Evolutionary conservation across 2,329 filamentous ascomycete genomes (phyloP).

Genomic region (Ascochyta fabae): DNA sequence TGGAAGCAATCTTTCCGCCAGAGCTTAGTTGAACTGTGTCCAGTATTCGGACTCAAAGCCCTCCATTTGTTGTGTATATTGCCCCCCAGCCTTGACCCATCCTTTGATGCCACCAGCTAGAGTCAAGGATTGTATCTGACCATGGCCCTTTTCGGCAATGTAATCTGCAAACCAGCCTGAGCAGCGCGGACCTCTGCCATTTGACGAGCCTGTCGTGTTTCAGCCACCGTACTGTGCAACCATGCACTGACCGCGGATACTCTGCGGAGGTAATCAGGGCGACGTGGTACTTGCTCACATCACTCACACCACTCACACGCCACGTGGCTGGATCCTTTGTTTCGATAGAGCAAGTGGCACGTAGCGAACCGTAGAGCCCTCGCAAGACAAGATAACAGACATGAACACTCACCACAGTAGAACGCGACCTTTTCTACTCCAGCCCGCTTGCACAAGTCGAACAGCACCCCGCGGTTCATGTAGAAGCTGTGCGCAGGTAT

Average conservation of each 20-base stretch:
- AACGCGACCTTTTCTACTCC: slow-evolving; percentile 56
- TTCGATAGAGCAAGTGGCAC: background rate
- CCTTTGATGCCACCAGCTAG: slow-evolving; percentile 54
- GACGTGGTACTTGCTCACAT: slow-evolving; percentile 24
- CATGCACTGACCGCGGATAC: background rate
- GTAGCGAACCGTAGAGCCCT: background rate
- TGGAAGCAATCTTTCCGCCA: too few species aligned
- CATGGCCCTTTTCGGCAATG: slow-evolving; percentile 43
- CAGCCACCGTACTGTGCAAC: slow-evolving; percentile 13
- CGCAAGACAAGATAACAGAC: background rate
- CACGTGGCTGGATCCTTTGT: slow-evolving; percentile 3
- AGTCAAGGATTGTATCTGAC: slow-evolving; percentile 51
- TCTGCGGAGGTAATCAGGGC: background rate
- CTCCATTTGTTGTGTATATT: slow-evolving; percentile 50
- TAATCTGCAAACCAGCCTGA: slow-evolving; percentile 49
- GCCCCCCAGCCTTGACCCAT: slow-evolving; percentile 52
- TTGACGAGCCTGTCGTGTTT: slow-evolving; percentile 39
- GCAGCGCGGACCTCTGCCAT: slow-evolving; percentile 44
- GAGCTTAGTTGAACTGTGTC: slow-evolving; percentile 44
- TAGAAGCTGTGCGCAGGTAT: slow-evolving; percentile 58
- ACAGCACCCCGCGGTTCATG: slow-evolving; percentile 53
- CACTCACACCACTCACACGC: slow-evolving; percentile 12
- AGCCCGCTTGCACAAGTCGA: slow-evolving; percentile 53
- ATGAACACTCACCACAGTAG: slow-evolving; percentile 49
- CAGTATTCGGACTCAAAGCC: slow-evolving; percentile 51